Evolutionary conservation across 2,329 filamentous ascomycete species (phyloP).

Genomic region (Ophiostoma tasmaniense): DNA sequence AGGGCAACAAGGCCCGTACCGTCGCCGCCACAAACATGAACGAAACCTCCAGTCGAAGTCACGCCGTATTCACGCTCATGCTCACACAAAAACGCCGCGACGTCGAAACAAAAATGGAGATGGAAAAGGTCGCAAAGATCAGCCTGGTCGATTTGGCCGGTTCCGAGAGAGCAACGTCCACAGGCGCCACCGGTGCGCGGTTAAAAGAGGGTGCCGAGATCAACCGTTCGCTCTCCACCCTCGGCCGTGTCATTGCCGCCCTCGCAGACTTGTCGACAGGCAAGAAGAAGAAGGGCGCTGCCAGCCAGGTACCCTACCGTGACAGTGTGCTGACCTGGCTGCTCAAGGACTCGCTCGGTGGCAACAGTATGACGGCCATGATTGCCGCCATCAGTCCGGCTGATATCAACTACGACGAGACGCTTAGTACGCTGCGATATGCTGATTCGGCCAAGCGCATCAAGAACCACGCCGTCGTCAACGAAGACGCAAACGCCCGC

Average conservation of each 20-base stretch:
- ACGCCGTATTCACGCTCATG: constrained; percentile 95
- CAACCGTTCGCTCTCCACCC: constrained; percentile 89
- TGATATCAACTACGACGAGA: constrained; percentile 98
- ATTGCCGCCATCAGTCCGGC: constrained; percentile 97
- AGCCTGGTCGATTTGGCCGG: constrained; percentile 95
- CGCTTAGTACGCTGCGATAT: constrained; percentile 87
- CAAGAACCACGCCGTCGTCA: constrained; percentile 99
- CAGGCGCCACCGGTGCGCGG: constrained; percentile 87
- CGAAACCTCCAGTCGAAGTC: constrained; percentile 95
- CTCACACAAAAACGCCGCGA: constrained; percentile 91
- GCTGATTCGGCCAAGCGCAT: constrained; percentile 97
- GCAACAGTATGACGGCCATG: constrained; percentile 99
- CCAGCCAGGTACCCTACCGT: constrained; percentile 81
- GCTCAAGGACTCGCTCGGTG: constrained; percentile 90
- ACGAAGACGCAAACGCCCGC: constrained; percentile 95
- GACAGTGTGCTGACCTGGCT: constrained; percentile 96
- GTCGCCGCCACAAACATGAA: constrained; percentile 99
- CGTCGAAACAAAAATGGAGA: constrained; percentile 87
- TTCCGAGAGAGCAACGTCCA: constrained; percentile 94
- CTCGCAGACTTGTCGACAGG: constrained; percentile 82
- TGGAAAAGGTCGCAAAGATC: constrained; percentile 96
- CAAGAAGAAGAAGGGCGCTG: constrained; percentile 69
- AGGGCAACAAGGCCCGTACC: constrained; percentile 96
- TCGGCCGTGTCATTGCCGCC: constrained; percentile 94
- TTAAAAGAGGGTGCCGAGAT: constrained; percentile 98